These are phyloP conservation scores for Lentinula raphanica DNA, from an alignment of 768 basidiomycete species.

Conservation along the genomic window DNA sequence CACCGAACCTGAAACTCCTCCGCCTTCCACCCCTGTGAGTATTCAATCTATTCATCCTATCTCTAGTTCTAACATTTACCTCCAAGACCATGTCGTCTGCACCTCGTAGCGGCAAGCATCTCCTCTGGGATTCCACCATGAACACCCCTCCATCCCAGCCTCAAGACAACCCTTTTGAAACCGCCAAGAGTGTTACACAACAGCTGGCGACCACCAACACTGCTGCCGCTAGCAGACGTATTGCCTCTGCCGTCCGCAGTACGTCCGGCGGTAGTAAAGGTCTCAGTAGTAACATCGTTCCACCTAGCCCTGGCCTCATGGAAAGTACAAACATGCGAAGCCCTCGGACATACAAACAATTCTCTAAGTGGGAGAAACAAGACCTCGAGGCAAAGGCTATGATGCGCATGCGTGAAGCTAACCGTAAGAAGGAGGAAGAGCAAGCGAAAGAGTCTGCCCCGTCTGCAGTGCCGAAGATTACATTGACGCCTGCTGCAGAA, in stretches of 20 bases:
- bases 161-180: conserved; percentile 19
- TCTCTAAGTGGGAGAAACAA: conserved; percentile 82
- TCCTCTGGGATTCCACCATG: conserved; percentile 63
- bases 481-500: conserved; percentile 22
- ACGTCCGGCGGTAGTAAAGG: conserved; percentile 25
- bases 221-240: conserved; percentile 33
- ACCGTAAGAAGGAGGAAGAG: conserved; percentile 39
- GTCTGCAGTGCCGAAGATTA: conserved; percentile 17
- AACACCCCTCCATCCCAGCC: conserved; percentile 31
- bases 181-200: conserved; percentile 19
- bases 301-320: conserved; percentile 24
- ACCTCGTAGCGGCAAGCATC: conserved; percentile 48
- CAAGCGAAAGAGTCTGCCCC: conserved; percentile 29
- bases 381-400: conserved; percentile 78
- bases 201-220: conserved; percentile 40
- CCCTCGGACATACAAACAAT: conserved; percentile 23
- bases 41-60: conserved; percentile 10
- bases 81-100: conserved; percentile 13
- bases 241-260: conserved; percentile 40
- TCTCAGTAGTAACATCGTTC: not conserved
- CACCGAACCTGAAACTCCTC: conserved; percentile 37
- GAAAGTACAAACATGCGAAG: conserved; percentile 49
- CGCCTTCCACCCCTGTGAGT: conserved; percentile 23
- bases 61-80: not conserved
- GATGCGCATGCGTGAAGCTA: conserved; percentile 57